Base-by-base conservation (phyloP, 1,284 basidiomycete species). In the Trametes sp. region DNA sequence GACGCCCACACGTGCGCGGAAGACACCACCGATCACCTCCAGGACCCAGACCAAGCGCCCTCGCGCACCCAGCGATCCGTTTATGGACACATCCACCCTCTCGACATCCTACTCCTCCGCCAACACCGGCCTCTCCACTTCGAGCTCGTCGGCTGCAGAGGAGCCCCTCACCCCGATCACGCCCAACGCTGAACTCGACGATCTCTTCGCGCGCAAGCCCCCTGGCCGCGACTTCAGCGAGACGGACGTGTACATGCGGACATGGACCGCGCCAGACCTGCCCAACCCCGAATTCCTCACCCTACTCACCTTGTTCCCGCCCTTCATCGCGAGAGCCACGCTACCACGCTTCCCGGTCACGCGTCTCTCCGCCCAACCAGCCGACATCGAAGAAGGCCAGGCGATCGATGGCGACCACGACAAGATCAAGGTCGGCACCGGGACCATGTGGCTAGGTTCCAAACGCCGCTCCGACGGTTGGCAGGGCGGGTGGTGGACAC, bases 1-100 rank as follows among this genome's bases (percentile, higher is more conserved):
- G 66, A 76, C 74, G 68, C 76, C 78, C 58, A 60, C 69, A 33
- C 74, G 69, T 55, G 63, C 73, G 21, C 67, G 73, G 64, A 78
- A 80, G 66, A 71, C 76, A 35, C 72, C 77, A 44, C 77, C 76
- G 59, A 80, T 78, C 59, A 71, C 77, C 42, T 72, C 78, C 62
- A 77, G 76, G 62, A 76, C 82, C 51, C 79, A 81, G 62, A 79
- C 83, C 56, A 88, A 86, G 72, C 88, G 90, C 66, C 79, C 85
- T 11, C 83, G 90, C 66, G 90, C 90, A 57, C 85, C 91, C 13
- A 91, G 89, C 69, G 91, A 93, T 74, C 90, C 90, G 62, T 93
- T 93, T 75, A 76, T 90, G 64, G 91, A 93, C 70, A 87, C 88
- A 53, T 26, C 51, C 14, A 26, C 51, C 19, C 78, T 83, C 62